phyloP scores from a whole-genome alignment of 306 rosid species.

The apple (Malus domestica) region ASM211411v1 NC_041791.1:6845001-6845500 shows the following conservation, averaged over 20 bases:
- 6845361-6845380: no score
- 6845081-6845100: background rate
- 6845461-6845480: no score
- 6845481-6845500: no score
- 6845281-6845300: constrained; percentile 21
- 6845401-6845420: no score
- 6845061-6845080: background rate
- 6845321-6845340: background rate
- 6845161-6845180: constrained; percentile 29
- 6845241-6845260: constrained; percentile 16
- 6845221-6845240: constrained; percentile 11
- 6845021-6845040: constrained; percentile 23
- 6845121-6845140: background rate
- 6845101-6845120: background rate
- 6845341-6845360: background rate
- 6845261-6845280: constrained; percentile 33
- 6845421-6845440: no score
- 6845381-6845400: no score
- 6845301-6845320: constrained; percentile 26
- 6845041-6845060: constrained; percentile 14
- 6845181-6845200: constrained; percentile 20
- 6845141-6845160: constrained; percentile 25
- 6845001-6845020: constrained; percentile 10
- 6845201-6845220: constrained; percentile 47
- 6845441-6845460: no score